Conservation (phyloP, 2,329 filamentous ascomycete genomes). For the Xylariaceae sp. region DNA sequence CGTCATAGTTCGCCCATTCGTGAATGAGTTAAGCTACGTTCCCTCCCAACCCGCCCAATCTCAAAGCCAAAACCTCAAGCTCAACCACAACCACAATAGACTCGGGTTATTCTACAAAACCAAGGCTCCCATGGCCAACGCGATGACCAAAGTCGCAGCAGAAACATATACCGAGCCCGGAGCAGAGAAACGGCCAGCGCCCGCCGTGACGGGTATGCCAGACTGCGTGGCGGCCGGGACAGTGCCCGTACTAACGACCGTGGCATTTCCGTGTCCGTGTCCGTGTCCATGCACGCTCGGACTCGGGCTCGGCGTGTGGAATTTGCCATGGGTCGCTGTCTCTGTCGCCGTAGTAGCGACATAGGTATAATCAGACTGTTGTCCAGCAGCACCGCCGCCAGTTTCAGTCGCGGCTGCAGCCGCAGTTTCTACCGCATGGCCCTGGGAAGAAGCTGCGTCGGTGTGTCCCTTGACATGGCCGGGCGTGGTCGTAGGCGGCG, state of each 20-base stretch:
- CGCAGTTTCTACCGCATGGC: too few relatives aligned
- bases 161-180: background rate
- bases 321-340: background rate
- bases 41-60: background rate
- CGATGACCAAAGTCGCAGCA: background rate
- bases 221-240: slow-evolving; percentile 5
- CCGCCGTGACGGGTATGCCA: slow-evolving; percentile 11
- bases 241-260: slow-evolving; percentile 2
- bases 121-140: background rate
- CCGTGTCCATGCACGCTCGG: background rate
- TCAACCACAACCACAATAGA: too few relatives aligned
- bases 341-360: background rate
- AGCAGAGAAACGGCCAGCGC: background rate
- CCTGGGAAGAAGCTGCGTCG: background rate
- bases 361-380: too few relatives aligned
- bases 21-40: too few relatives aligned
- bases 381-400: too few relatives aligned
- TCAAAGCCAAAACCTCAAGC: background rate
- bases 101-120: slow-evolving; percentile 6
- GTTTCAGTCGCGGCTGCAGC: too few relatives aligned
- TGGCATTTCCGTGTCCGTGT: background rate
- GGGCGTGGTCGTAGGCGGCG: background rate
- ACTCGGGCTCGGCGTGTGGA: background rate
- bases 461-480: background rate
- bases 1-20: too few relatives aligned